phyloP scores from a whole-genome alignment of 208 protist genomes.

The Porcisia deanei region DNA sequence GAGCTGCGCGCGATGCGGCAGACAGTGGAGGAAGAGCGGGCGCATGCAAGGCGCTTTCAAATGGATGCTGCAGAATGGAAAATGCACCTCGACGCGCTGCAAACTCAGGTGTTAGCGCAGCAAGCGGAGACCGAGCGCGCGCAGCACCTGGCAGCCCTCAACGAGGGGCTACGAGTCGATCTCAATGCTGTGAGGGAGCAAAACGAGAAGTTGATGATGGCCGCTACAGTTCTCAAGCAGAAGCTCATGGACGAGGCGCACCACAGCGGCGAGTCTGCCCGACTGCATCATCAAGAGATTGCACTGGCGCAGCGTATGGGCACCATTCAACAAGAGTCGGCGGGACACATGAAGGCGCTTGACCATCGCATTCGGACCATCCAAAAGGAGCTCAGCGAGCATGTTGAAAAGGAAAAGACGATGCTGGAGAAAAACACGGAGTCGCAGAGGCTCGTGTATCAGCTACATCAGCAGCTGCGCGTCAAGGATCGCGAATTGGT shows the following conservation, averaged over 20 bases:
- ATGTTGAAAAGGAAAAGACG: slow-evolving; percentile 62
- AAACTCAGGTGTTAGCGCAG: slow-evolving; percentile 54
- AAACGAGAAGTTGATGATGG: slow-evolving; percentile 80
- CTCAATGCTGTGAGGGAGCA: slow-evolving; percentile 73
- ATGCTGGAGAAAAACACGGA: slow-evolving; percentile 70
- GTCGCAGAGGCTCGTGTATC: slow-evolving; percentile 67
- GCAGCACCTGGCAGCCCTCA: slow-evolving; percentile 56
- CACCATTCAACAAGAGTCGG: slow-evolving; percentile 75
- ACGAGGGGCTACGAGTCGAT: slow-evolving; percentile 61
- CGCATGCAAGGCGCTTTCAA: slow-evolving; percentile 43
- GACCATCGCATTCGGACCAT: slow-evolving; percentile 67
- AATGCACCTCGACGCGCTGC: slow-evolving; percentile 52
- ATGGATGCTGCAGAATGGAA: slow-evolving; percentile 66
- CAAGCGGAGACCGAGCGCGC: slow-evolving; percentile 62
- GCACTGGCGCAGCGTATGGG: slow-evolving; percentile 84
- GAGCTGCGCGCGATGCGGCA: slow-evolving; percentile 52
- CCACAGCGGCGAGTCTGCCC: slow-evolving; percentile 44
- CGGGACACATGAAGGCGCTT: slow-evolving; percentile 57
- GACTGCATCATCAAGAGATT: slow-evolving; percentile 74
- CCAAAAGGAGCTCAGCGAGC: slow-evolving; percentile 72
- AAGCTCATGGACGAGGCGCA: slow-evolving; percentile 72
- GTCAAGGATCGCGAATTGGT: slow-evolving; percentile 74
- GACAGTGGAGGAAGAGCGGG: slow-evolving; percentile 61
- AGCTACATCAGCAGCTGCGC: slow-evolving; percentile 71
- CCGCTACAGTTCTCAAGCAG: slow-evolving; percentile 76